Percentiles rank a stretch among this genome's conserved stretches.
phyloP scores from a whole-genome alignment of 2,329 filamentous ascomycete genomes.

The Colletotrichum orbiculare region DNA sequence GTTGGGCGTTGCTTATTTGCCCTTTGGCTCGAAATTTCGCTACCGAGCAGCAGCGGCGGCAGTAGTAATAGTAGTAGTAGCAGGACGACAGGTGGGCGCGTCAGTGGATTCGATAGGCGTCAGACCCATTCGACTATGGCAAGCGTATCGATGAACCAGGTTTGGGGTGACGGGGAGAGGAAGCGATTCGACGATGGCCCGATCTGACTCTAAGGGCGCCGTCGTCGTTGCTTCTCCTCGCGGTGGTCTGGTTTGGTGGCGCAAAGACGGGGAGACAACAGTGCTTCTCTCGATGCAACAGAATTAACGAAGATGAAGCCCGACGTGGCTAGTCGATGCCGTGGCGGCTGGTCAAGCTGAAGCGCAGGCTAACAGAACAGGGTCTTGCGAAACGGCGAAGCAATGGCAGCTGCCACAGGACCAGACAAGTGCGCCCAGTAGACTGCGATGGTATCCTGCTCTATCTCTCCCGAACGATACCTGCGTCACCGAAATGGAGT shows the following conservation, averaged over 20 bases:
- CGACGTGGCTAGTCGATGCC: constrained; percentile 31
- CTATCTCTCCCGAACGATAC: too few species aligned
- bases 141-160: constrained; percentile 30
- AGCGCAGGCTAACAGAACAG: constrained; percentile 28
- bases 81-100: constrained; percentile 31
- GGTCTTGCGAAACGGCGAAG: constrained; percentile 13
- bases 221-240: constrained; percentile 14
- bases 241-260: constrained; percentile 13
- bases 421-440: constrained; percentile 1
- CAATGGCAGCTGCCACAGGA: constrained; percentile 17
- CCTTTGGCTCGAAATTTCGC: constrained; percentile 18
- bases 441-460: too few species aligned
- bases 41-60: constrained; percentile 9
- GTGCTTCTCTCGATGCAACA: constrained; percentile 27
- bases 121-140: constrained; percentile 36
- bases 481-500: constrained; percentile 10
- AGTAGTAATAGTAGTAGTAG: not conserved
- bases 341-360: constrained; percentile 31
- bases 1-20: constrained; percentile 28
- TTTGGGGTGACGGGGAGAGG: constrained; percentile 31
- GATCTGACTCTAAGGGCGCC: not conserved
- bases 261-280: constrained; percentile 21
- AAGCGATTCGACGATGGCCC: constrained; percentile 31
- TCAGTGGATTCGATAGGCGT: constrained; percentile 33
- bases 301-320: constrained; percentile 34